Evolutionary conservation across 2,329 filamentous ascomycete genomes (phyloP).

Genomic region (Aspergillus tamarii): DNA sequence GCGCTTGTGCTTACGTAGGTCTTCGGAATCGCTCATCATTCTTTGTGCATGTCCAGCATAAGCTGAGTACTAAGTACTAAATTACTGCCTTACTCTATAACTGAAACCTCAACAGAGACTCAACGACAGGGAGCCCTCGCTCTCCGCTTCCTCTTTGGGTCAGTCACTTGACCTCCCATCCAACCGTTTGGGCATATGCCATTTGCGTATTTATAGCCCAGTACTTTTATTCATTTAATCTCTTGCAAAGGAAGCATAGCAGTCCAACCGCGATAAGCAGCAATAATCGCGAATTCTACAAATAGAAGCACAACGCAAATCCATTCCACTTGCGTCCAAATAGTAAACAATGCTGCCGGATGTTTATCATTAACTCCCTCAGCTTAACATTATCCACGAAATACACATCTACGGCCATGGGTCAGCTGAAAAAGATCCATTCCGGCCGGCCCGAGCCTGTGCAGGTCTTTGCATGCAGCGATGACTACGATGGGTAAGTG

Average conservation of each 20-base stretch:
- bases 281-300: neutral
- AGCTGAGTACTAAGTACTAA: neutral
- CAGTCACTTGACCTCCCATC: neutral
- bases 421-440: slow-evolving; percentile 13
- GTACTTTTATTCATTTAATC: neutral
- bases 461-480: slow-evolving; percentile 19
- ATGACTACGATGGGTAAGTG: slow-evolving; percentile 1
- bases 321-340: neutral
- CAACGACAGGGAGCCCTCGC: neutral
- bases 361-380: neutral
- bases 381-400: neutral
- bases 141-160: neutral
- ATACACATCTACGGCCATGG: slow-evolving; percentile 5
- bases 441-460: slow-evolving; percentile 28
- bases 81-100: neutral
- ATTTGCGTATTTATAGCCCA: neutral
- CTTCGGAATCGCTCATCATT: neutral
- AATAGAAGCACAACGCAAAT: neutral
- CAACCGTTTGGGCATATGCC: neutral
- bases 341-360: neutral
- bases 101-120: slow-evolving; percentile 3
- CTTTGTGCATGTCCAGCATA: neutral
- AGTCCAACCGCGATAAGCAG: neutral
- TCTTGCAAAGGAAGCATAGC: too few species aligned
- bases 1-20: neutral